These are phyloP conservation scores for Alternaria sp. DNA, from an alignment of 2,329 filamentous ascomycete species.

Conservation along the genomic window DNA sequence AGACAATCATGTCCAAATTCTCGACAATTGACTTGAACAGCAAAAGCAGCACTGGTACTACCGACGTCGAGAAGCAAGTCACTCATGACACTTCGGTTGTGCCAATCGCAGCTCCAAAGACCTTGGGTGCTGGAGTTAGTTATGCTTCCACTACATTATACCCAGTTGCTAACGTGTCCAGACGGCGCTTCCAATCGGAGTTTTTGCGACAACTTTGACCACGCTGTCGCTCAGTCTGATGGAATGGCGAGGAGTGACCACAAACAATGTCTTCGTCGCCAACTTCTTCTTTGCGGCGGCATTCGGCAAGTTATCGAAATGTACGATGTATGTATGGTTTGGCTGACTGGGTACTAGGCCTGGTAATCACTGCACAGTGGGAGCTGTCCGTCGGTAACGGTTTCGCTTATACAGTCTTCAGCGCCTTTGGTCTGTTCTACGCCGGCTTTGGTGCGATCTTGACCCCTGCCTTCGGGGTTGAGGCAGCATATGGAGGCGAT, in stretches of 20 bases:
- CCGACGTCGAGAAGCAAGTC: constrained; percentile 24
- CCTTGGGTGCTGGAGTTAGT: constrained; percentile 22
- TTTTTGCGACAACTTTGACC: constrained; percentile 62
- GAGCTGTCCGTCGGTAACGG: constrained; percentile 60
- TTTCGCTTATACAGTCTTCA: constrained; percentile 61
- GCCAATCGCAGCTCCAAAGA: constrained; percentile 7
- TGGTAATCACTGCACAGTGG: constrained; percentile 64
- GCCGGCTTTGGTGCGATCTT: constrained; percentile 57
- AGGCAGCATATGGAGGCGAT: constrained; percentile 53
- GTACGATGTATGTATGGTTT: neutral
- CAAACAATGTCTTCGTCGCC: constrained; percentile 59
- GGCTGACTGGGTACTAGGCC: neutral
- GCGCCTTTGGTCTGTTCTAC: constrained; percentile 62
- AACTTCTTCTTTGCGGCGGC: constrained; percentile 62
- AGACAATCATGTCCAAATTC: neutral
- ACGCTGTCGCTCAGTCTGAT: constrained; percentile 62
- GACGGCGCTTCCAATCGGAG: constrained; percentile 60
- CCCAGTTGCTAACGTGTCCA: constrained; percentile 18
- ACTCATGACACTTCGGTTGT: constrained; percentile 4
- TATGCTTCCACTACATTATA: neutral
- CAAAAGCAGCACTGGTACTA: constrained; percentile 6
- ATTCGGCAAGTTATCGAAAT: constrained; percentile 46
- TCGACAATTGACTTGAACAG: constrained; percentile 1
- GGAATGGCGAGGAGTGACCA: constrained; percentile 61
- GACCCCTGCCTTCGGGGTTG: constrained; percentile 56